phyloP scores from a whole-genome alignment of 306 rosid genomes.

The Prinsepia uniflora region DNA sequence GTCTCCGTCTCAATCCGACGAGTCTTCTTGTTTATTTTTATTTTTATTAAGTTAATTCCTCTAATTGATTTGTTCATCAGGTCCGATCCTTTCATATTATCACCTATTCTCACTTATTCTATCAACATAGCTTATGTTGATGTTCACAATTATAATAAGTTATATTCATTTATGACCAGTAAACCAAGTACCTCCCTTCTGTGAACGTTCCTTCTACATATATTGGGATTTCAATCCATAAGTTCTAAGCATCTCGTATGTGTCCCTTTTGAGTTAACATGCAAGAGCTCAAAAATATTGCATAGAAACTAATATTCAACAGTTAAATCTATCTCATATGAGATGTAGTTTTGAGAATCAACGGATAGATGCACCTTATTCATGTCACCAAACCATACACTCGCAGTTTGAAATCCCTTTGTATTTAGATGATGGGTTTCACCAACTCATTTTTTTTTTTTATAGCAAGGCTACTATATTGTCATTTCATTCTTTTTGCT shows the following conservation, averaged over 20 bases:
- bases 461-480: not conserved
- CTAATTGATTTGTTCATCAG: not conserved
- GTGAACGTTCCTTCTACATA: not conserved
- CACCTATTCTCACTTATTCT: not conserved
- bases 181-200: not conserved
- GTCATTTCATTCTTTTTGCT: not conserved
- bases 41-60: not conserved
- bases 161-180: not conserved
- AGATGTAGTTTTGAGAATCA: not conserved
- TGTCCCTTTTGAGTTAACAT: not conserved
- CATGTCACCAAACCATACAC: not conserved
- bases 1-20: slow-evolving; percentile 55
- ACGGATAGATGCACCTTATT: not conserved
- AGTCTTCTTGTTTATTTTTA: not conserved
- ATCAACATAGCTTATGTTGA: not conserved
- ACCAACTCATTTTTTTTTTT: not conserved
- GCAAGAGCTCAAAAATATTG: not conserved
- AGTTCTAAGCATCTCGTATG: not conserved
- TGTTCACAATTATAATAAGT: not conserved
- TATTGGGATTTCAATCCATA: not conserved
- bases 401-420: not conserved
- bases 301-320: not conserved
- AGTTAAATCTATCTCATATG: not conserved
- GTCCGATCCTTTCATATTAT: not conserved
- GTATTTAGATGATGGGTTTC: not conserved